phyloP scores from a whole-genome alignment of 1,284 basidiomycete genomes.

The Kalmanozyma brasiliensis region DNA sequence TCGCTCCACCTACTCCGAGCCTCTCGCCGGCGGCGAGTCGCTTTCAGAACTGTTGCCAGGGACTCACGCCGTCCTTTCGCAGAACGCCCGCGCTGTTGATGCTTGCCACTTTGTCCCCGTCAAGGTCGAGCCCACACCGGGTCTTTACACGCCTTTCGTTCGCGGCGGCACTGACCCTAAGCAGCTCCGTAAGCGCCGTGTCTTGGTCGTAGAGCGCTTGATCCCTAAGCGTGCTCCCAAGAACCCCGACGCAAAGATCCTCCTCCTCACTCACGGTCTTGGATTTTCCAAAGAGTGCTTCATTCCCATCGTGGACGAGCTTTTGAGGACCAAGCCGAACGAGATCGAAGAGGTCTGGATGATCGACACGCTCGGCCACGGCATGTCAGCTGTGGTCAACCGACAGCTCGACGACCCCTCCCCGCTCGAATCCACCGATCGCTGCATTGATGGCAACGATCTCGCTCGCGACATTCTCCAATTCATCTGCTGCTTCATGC shows the following conservation, averaged over 20 bases:
- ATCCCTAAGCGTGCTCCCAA: slow-evolving; percentile 35
- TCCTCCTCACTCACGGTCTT: slow-evolving; percentile 42
- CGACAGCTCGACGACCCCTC: slow-evolving; percentile 38
- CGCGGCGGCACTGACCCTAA: slow-evolving; percentile 37
- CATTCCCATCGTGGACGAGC: slow-evolving; percentile 39
- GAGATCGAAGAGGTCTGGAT: slow-evolving; percentile 48
- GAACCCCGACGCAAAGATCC: slow-evolving; percentile 42
- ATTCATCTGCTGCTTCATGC: slow-evolving; percentile 51
- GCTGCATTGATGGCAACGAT: slow-evolving; percentile 50
- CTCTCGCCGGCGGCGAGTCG: slow-evolving; percentile 38
- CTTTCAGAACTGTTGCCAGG: slow-evolving; percentile 42
- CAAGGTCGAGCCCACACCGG: slow-evolving; percentile 39
- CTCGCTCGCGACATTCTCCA: slow-evolving; percentile 43
- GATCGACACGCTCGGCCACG: slow-evolving; percentile 47
- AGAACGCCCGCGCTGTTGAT: slow-evolving; percentile 40
- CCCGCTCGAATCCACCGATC: slow-evolving; percentile 43
- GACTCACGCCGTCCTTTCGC: slow-evolving; percentile 43
- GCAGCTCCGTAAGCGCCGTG: slow-evolving; percentile 40
- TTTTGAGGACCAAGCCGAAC: slow-evolving; percentile 32
- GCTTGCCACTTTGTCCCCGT: slow-evolving; percentile 45
- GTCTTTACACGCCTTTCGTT: slow-evolving; percentile 43
- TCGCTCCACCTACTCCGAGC: slow-evolving; percentile 42
- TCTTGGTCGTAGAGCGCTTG: slow-evolving; percentile 40
- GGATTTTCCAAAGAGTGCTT: slow-evolving; percentile 46
- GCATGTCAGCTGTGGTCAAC: slow-evolving; percentile 44